Evolutionary conservation across 345 rosid species (phyloP), one percentile per base, ranked within the genome.

Genomic region (Eucalyptus tenuipes): DNA sequence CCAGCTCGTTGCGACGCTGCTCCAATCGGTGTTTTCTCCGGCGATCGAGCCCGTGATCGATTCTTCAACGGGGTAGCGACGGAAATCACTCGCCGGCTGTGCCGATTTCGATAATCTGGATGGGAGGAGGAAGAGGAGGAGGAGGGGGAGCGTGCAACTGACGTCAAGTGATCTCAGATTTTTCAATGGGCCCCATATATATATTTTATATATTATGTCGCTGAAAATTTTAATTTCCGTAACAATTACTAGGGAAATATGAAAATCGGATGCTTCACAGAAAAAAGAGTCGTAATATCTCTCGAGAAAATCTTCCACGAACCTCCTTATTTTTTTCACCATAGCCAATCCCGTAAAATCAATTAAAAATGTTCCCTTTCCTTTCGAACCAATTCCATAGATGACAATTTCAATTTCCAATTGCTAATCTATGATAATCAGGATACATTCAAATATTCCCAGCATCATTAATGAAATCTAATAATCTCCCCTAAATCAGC

Each of bases 1-100:
- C 99, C 98, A 97, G 91, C 91, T 96, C n/a, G 96, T 88, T 3
- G 89, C 61, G 86, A 89, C 59, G 91, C 25, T 79, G 87, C 49
- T 89, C 57, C 92, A 90, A 48, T 90, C 57, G 57, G 48, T 57
- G 59, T 47, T 10, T 42, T 37, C 31, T 87, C 31, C 50, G 17
- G 29, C 29, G 79, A 16, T 10, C 10, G 33, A 27, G 22, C 42
- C 44, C 16, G 13, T 81, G 50, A 25, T 6, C 7, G 50, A 10
- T 47, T 31, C 45, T 20, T 17, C 45, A 10, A 48, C 61, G 3
- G 45, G 27, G 87, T 2, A 85, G 87, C 61, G 42, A 53, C 0
- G 40, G 24, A 20, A 47, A 48, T 45, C 86, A 5, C 27, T 37
- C 52, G 27, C 45, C 17, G 87, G 40, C 9, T 0, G 87, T 5